Evolutionary conservation across 352 stramenopile species (phyloP).

Genomic region (Phytopythium cucurbitacearum): DNA sequence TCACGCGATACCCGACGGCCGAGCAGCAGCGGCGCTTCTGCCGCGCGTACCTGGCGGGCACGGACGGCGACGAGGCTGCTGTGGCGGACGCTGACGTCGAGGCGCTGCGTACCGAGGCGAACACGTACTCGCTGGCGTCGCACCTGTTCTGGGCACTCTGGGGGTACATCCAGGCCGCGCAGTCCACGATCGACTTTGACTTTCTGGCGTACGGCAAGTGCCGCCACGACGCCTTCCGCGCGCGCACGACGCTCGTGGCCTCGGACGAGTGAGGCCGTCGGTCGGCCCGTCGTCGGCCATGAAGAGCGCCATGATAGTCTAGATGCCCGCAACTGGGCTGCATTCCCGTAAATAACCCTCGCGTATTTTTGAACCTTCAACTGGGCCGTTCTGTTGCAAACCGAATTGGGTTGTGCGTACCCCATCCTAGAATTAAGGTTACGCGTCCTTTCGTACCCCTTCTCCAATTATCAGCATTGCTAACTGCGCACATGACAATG

Average conservation of each 20-base stretch:
- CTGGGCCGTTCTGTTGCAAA: too few species aligned
- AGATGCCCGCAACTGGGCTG: too few species aligned
- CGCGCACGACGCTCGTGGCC: slow-evolving; percentile 42
- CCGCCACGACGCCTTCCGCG: slow-evolving; percentile 57
- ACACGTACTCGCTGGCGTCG: slow-evolving; percentile 80
- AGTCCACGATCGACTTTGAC: slow-evolving; percentile 92
- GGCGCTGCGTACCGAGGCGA: slow-evolving; percentile 56
- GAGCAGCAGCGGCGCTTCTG: slow-evolving; percentile 71
- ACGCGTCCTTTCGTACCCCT: too few species aligned
- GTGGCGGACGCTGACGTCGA: slow-evolving; percentile 62
- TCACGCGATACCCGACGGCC: slow-evolving; percentile 61
- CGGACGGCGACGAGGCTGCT: slow-evolving; percentile 25
- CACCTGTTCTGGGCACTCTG: slow-evolving; percentile 91
- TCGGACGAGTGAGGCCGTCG: slow-evolving; percentile 23
- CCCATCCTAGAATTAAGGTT: too few species aligned
- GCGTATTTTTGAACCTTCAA: too few species aligned
- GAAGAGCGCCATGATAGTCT: too few species aligned
- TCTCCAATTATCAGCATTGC: too few species aligned
- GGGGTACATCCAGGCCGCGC: slow-evolving; percentile 86
- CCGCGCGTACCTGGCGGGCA: slow-evolving; percentile 55
- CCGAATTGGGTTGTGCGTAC: too few species aligned
- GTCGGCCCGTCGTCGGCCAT: too few species aligned
- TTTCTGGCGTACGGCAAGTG: slow-evolving; percentile 83
- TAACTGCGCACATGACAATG: slow-evolving; percentile 15
- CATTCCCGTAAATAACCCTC: too few species aligned